Percentiles rank a stretch among this genome's conserved stretches.
Evolutionary conservation across 768 basidiomycete species (phyloP).

Genomic region (Hericium coralloides): DNA sequence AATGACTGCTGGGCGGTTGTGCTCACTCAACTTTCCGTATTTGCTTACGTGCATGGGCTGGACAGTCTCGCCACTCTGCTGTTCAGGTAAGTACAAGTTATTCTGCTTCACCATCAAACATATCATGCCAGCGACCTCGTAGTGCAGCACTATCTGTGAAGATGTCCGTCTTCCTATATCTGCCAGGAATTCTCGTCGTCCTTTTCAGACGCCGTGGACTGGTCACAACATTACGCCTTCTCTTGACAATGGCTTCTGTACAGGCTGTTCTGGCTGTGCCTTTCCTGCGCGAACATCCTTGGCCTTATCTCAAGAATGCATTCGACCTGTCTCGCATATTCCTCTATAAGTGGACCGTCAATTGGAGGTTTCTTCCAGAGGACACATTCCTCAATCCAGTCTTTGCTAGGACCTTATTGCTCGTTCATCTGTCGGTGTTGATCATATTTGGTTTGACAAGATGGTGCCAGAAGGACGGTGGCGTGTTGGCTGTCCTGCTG

Average conservation of each 20-base stretch:
- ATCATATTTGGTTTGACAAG: conserved; percentile 55
- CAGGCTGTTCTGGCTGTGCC: conserved; percentile 61
- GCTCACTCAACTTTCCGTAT: conserved; percentile 54
- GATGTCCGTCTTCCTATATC: conserved; percentile 87
- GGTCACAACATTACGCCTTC: conserved; percentile 38
- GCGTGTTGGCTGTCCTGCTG: conserved; percentile 44
- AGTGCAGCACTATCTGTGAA: conserved; percentile 86
- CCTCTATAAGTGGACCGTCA: conserved; percentile 95
- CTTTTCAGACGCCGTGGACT: conserved; percentile 69
- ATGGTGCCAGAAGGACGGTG: conserved; percentile 76
- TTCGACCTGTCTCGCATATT: conserved; percentile 88
- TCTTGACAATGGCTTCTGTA: conserved; percentile 33
- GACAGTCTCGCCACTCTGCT: conserved; percentile 59
- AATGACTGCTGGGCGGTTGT: conserved; percentile 88
- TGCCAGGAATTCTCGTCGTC: conserved; percentile 81
- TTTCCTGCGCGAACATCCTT: conserved; percentile 53
- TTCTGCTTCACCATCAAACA: background rate
- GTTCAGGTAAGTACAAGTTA: conserved; percentile 50
- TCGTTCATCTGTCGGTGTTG: conserved; percentile 54
- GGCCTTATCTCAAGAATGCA: conserved; percentile 63
- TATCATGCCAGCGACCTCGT: background rate
- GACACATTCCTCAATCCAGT: conserved; percentile 57
- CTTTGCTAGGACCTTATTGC: conserved; percentile 56
- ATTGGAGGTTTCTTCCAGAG: conserved; percentile 86
- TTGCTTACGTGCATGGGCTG: conserved; percentile 50